Base-by-base conservation (phyloP, 148 eudicot genomes). In the Amaranthus hypochondriacus region DNA sequence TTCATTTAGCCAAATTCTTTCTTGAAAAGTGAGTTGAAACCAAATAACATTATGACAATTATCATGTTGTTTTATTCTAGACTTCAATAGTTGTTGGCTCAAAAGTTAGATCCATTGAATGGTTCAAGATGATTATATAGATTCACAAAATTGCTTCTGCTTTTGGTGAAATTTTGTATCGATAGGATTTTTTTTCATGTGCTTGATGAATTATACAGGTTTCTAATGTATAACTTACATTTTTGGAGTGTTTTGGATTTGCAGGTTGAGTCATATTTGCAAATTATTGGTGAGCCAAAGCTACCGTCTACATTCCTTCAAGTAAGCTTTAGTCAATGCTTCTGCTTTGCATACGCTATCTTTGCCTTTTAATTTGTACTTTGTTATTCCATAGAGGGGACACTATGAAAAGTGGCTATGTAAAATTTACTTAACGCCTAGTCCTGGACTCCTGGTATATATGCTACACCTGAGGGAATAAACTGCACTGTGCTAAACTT, bases 231-330 rank as follows among this genome's bases (percentile, higher is more conserved):
- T 49, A 64, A 51, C 67, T 80, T 21, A 65, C 56, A 9, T 62
- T 15, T 58, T 48, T 71, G 21, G 39, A 0, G 39, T 28, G 39
- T 28, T 72, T 72, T 77, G 83, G 48, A 42, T 69, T 66, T 50
- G 47, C 90, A 94, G 98, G 98, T 94, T 77, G 98, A 88, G 75
- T 94, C 98, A 39, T 92, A 94, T 73, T 81, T 94, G 79, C 83
- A 80, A 56, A 83, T 94, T 48, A 80, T 92, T 78, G 98, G 90
- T 74, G 93, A 88, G 81, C 98, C 97, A 42, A 94, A 94, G 80
- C 89, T 94, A 49, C 97, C 98, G 72, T 94, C 98, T 51, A 85
- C 89, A 75, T 94, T 94, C 74, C 92, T 94, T 48, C 98, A 92
- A 83, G 98, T 92, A 85, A 56, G 84, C 81, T 70, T 48, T 75